These are phyloP conservation scores for Stachybotrys echinatus DNA, from an alignment of 2,329 filamentous ascomycete genomes.

Conservation along the genomic window DNA sequence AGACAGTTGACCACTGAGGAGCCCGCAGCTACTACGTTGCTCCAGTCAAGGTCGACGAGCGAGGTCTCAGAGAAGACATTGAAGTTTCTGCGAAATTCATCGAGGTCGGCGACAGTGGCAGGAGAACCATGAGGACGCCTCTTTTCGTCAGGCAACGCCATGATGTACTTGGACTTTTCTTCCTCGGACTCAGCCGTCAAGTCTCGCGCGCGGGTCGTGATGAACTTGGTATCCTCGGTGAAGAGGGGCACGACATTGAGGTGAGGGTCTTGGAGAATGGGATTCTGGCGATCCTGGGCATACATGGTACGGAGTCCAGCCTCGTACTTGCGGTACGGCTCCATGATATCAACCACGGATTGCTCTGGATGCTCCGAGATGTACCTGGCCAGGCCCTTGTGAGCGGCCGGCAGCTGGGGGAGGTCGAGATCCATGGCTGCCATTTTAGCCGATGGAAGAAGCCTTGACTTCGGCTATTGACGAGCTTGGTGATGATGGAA, in stretches of 20 bases:
- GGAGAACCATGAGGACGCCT: constrained; percentile 58
- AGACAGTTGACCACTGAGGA: constrained; percentile 77
- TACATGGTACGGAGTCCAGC: constrained; percentile 60
- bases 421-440: constrained; percentile 16
- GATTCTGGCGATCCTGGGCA: constrained; percentile 60
- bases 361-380: constrained; percentile 48
- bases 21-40: constrained; percentile 74
- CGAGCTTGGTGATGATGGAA: neutral
- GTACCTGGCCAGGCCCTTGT: constrained; percentile 42
- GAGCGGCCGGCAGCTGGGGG: constrained; percentile 41
- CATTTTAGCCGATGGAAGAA: neutral
- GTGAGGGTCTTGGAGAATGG: constrained; percentile 47
- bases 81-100: constrained; percentile 75
- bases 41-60: constrained; percentile 72
- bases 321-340: constrained; percentile 65
- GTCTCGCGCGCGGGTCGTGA: constrained; percentile 59
- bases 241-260: constrained; percentile 66
- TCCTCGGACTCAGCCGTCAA: constrained; percentile 51
- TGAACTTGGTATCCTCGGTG: constrained; percentile 44
- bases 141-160: constrained; percentile 57
- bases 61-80: constrained; percentile 76
- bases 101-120: constrained; percentile 61
- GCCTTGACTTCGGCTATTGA: constrained; percentile 29
- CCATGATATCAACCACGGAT: constrained; percentile 52
- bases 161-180: constrained; percentile 63